Percentiles rank a stretch among this genome's conserved stretches.
Evolutionary conservation across 179 eudicot genomes (phyloP).

Genomic region (Monotropa hypopitys): DNA sequence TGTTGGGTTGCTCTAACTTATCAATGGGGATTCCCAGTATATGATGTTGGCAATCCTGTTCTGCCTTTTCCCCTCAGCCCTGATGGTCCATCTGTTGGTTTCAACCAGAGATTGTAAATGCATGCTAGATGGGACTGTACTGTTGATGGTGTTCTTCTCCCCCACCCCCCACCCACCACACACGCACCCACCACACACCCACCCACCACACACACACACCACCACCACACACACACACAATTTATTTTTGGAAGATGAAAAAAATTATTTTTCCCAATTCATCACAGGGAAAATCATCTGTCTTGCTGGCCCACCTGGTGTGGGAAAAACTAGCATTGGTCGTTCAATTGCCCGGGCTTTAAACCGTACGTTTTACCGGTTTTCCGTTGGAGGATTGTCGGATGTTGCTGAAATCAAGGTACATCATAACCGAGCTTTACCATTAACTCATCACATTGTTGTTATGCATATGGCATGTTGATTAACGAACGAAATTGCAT

Average conservation of each 20-base stretch:
- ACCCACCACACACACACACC: too few species aligned
- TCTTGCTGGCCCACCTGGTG: slow-evolving; percentile 98
- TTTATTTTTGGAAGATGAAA: neutral
- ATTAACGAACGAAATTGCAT: slow-evolving; percentile 11
- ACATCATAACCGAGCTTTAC: neutral
- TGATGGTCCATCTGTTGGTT: neutral
- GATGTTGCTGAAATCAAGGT: slow-evolving; percentile 99
- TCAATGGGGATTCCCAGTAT: neutral
- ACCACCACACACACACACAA: too few species aligned
- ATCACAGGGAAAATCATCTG: slow-evolving; percentile 76
- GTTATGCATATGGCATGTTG: neutral
- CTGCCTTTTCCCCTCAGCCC: neutral
- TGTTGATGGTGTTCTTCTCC: neutral
- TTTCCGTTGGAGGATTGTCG: slow-evolving; percentile 96
- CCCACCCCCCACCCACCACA: too few species aligned
- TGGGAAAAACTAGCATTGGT: slow-evolving; percentile 97
- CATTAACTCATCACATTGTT: neutral
- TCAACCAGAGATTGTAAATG: neutral
- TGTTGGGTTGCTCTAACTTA: neutral
- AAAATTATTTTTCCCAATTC: neutral
- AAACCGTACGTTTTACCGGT: slow-evolving; percentile 86
- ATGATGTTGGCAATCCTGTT: neutral
- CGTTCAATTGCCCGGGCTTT: slow-evolving; percentile 97
- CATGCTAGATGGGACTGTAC: neutral
- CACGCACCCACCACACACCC: too few species aligned